These are phyloP conservation scores for Myxozyma udenii DNA, from an alignment of 805 yeast species.

Conservation along the genomic window DNA sequence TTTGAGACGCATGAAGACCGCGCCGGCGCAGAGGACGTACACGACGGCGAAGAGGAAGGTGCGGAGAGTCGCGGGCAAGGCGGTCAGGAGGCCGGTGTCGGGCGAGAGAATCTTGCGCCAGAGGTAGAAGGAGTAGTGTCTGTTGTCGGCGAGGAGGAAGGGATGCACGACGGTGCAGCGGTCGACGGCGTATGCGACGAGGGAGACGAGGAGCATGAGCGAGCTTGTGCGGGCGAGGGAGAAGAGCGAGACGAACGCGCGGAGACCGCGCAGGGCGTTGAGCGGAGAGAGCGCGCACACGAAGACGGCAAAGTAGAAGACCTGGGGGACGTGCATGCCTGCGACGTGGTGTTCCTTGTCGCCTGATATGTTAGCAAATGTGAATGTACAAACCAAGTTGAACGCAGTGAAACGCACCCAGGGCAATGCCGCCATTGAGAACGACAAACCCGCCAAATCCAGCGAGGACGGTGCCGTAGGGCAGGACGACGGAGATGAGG, in stretches of 20 bases:
- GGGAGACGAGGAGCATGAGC: background rate
- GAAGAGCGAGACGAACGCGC: slow-evolving; percentile 7
- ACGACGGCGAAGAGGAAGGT: slow-evolving; percentile 28
- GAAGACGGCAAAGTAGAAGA: slow-evolving; percentile 73
- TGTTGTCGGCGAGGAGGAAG: slow-evolving; percentile 85
- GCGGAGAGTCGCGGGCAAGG: background rate
- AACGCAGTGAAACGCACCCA: slow-evolving; percentile 36
- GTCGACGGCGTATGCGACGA: slow-evolving; percentile 42
- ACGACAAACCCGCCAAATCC: slow-evolving; percentile 57
- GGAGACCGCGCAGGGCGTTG: slow-evolving; percentile 59
- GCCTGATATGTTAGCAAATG: slow-evolving; percentile 46
- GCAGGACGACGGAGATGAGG: background rate
- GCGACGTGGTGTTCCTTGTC: slow-evolving; percentile 82
- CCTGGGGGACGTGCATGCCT: slow-evolving; percentile 70
- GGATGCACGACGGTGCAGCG: slow-evolving; percentile 79
- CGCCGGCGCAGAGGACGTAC: slow-evolving; percentile 55
- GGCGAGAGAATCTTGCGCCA: slow-evolving; percentile 68
- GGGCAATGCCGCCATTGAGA: slow-evolving; percentile 76
- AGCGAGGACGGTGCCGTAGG: slow-evolving; percentile 14
- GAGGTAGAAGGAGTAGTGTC: slow-evolving; percentile 88
- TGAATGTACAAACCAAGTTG: background rate
- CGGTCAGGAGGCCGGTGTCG: slow-evolving; percentile 42
- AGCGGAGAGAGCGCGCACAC: slow-evolving; percentile 61
- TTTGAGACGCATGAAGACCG: slow-evolving; percentile 35
- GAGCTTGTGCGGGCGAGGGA: background rate